Evolutionary conservation across 208 protist species (phyloP).

Genomic region (Trypanosoma lewisi): DNA sequence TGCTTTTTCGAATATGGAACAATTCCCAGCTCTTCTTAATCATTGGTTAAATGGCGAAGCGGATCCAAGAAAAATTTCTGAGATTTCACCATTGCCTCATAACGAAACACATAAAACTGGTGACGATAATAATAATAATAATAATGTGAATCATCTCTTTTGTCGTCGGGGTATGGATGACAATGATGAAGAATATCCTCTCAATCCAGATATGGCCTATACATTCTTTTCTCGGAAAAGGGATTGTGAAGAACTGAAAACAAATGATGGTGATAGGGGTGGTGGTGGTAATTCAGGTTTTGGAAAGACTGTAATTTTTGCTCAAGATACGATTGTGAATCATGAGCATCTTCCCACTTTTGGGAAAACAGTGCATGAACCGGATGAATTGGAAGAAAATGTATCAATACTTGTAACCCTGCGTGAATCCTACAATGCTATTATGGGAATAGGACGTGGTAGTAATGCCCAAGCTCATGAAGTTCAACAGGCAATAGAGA

Average conservation of each 20-base stretch:
- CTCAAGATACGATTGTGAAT: slow-evolving; percentile 4
- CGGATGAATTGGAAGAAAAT: slow-evolving; percentile 43
- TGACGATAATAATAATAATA: background rate
- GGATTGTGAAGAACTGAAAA: background rate
- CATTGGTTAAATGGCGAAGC: slow-evolving; percentile 27
- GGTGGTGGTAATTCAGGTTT: background rate
- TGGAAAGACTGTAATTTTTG: background rate
- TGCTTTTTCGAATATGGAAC: slow-evolving; percentile 25
- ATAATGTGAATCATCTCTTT: slow-evolving; percentile 12
- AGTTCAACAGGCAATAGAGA: slow-evolving; percentile 54
- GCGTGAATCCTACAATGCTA: slow-evolving; percentile 55
- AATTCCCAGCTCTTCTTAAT: slow-evolving; percentile 18
- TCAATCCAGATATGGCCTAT: slow-evolving; percentile 29
- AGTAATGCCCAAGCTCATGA: slow-evolving; percentile 68
- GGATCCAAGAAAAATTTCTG: background rate
- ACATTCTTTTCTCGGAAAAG: slow-evolving; percentile 21
- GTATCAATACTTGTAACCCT: slow-evolving; percentile 44
- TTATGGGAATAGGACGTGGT: slow-evolving; percentile 53
- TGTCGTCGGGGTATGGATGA: slow-evolving; percentile 7
- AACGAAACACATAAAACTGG: background rate
- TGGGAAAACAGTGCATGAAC: slow-evolving; percentile 36
- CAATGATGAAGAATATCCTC: slow-evolving; percentile 28
- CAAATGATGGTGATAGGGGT: no score
- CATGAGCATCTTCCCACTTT: slow-evolving; percentile 29
- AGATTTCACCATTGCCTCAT: background rate